phyloP scores from a whole-genome alignment of 352 stramenopile species.

The Pythium sukuiense region DNA sequence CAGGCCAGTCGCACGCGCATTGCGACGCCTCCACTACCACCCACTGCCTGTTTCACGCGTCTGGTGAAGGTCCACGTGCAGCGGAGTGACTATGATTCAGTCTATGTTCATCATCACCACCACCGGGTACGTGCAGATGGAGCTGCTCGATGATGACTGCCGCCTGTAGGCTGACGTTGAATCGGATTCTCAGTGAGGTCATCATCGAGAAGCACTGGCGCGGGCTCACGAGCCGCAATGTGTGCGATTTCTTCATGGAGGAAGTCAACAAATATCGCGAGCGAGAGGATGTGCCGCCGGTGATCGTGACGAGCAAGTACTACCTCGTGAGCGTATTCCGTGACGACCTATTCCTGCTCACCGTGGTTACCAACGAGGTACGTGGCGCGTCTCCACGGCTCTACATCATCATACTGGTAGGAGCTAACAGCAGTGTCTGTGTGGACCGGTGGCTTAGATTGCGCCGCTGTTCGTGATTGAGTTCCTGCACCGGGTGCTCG shows the following conservation, averaged over 20 bases:
- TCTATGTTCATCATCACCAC: slow-evolving; percentile 97
- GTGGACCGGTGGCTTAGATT: slow-evolving; percentile 38
- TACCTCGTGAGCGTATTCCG: slow-evolving; percentile 93
- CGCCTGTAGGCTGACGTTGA: neutral
- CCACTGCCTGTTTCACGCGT: neutral
- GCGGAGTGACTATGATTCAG: slow-evolving; percentile 90
- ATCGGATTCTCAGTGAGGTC: slow-evolving; percentile 77
- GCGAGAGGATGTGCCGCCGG: slow-evolving; percentile 85
- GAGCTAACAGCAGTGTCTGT: neutral
- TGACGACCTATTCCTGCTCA: slow-evolving; percentile 95
- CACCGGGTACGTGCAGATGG: slow-evolving; percentile 59
- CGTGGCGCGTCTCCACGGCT: slow-evolving; percentile 6
- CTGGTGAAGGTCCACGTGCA: neutral
- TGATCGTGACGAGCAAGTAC: slow-evolving; percentile 87
- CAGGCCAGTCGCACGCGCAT: neutral
- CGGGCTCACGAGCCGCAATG: slow-evolving; percentile 91
- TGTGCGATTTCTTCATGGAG: slow-evolving; percentile 98
- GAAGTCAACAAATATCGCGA: slow-evolving; percentile 93
- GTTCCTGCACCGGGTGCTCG: slow-evolving; percentile 95
- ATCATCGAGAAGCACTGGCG: slow-evolving; percentile 99
- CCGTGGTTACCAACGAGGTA: slow-evolving; percentile 94
- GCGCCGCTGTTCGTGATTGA: slow-evolving; percentile 92
- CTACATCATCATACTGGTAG: neutral
- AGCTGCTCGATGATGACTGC: neutral
- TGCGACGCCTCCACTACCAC: neutral